A percentile compares a stretch with the other conserved stretches of the same genome.
phyloP scores from a whole-genome alignment of 768 basidiomycete species.

The Mycena alexandri region DNA sequence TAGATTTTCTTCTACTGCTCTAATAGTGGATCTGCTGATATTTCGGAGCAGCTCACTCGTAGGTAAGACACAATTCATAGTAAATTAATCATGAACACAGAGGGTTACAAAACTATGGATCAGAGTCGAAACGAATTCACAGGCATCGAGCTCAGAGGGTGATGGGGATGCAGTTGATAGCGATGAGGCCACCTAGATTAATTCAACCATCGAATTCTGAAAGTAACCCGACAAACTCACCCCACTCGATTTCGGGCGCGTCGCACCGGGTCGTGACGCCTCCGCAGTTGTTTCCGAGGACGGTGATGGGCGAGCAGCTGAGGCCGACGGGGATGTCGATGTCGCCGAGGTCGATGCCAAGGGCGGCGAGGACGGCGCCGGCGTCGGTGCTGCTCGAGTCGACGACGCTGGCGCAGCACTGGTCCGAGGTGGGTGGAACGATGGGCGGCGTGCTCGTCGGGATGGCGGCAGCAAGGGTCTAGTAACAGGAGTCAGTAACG shows the following conservation, averaged over 20 bases:
- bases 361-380: conserved; percentile 3
- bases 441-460: conserved; percentile 14
- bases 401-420: conserved; percentile 32
- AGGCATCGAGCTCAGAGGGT: not conserved
- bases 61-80: too few relatives aligned
- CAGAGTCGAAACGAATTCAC: too few relatives aligned
- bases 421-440: conserved; percentile 22
- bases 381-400: conserved; percentile 25
- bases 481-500: not conserved
- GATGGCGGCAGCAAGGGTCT: conserved; percentile 37
- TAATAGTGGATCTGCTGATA: too few relatives aligned
- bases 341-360: conserved; percentile 26
- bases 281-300: conserved; percentile 27
- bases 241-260: conserved; percentile 24
- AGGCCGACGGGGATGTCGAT: conserved; percentile 28
- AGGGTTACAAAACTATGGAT: too few relatives aligned
- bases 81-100: too few relatives aligned
- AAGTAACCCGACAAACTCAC: not conserved
- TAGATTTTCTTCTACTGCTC: too few relatives aligned
- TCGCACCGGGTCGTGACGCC: conserved; percentile 1
- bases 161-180: conserved; percentile 16
- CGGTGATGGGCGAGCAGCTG: conserved; percentile 34
- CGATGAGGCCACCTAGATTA: not conserved
- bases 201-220: not conserved
- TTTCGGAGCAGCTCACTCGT: too few relatives aligned